Evolutionary conservation across 306 rosid genomes (phyloP).

Genomic region (Cicer yamashitae): DNA sequence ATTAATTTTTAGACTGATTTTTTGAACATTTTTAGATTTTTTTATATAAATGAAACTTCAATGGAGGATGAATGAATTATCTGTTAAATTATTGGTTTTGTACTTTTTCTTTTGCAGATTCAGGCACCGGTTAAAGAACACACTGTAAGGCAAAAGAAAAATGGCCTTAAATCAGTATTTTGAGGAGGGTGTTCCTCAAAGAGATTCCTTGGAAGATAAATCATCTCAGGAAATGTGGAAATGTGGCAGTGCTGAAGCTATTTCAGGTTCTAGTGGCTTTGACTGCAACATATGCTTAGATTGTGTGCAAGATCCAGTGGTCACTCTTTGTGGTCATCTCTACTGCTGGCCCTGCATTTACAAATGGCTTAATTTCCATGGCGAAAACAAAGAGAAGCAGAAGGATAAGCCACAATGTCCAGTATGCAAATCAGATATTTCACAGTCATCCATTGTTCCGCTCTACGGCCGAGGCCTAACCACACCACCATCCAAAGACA

Average conservation of each 20-base stretch:
- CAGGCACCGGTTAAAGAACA: neutral
- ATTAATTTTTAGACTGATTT: neutral
- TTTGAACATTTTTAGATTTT: neutral
- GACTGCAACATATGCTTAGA: slow-evolving; percentile 96
- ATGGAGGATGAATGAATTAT: slow-evolving; percentile 9
- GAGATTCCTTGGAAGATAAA: slow-evolving; percentile 49
- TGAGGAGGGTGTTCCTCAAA: slow-evolving; percentile 50
- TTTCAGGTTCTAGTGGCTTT: slow-evolving; percentile 57
- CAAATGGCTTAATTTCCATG: slow-evolving; percentile 71
- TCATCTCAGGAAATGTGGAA: slow-evolving; percentile 54
- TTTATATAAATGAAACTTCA: neutral
- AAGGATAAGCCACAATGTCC: slow-evolving; percentile 64
- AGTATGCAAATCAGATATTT: slow-evolving; percentile 85
- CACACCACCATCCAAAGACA: slow-evolving; percentile 50
- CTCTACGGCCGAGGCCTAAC: slow-evolving; percentile 70
- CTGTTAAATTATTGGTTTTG: slow-evolving; percentile 22
- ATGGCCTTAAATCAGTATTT: slow-evolving; percentile 62
- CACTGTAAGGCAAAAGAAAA: slow-evolving; percentile 25
- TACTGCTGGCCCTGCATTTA: slow-evolving; percentile 98
- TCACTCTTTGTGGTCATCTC: slow-evolving; percentile 96
- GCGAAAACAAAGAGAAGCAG: slow-evolving; percentile 46
- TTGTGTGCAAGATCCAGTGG: slow-evolving; percentile 82
- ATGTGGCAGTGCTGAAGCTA: slow-evolving; percentile 43
- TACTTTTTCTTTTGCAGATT: slow-evolving; percentile 44
- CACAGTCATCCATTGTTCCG: slow-evolving; percentile 70